A percentile compares a stretch with the other conserved stretches of the same genome.
phyloP scores from a whole-genome alignment of 2,329 filamentous ascomycete genomes.

The Exophiala sp. region DNA sequence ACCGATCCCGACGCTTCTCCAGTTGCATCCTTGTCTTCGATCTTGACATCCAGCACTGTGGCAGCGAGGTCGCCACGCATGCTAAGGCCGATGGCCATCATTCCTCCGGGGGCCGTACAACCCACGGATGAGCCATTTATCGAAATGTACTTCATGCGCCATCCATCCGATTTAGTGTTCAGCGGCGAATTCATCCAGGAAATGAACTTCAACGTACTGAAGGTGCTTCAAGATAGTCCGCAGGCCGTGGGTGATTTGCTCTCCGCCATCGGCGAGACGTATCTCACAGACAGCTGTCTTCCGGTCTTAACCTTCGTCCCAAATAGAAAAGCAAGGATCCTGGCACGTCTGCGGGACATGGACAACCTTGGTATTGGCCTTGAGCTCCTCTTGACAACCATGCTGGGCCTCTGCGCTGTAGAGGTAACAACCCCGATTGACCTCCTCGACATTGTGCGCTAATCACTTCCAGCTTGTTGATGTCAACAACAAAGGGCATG shows the following conservation, averaged over 20 bases:
- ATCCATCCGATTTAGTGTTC: slow-evolving; percentile 32
- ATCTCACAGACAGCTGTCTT: slow-evolving; percentile 23
- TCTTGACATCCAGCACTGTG: too few species aligned
- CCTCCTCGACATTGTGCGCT: not conserved
- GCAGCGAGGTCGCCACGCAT: not conserved
- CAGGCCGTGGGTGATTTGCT: slow-evolving; percentile 30
- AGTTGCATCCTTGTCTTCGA: not conserved
- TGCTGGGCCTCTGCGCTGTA: slow-evolving; percentile 31
- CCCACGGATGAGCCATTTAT: slow-evolving; percentile 30
- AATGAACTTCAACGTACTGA: slow-evolving; percentile 33
- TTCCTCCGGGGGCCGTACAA: slow-evolving; percentile 30
- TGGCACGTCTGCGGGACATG: slow-evolving; percentile 29
- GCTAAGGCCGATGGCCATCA: slow-evolving; percentile 5
- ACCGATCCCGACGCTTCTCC: not conserved
- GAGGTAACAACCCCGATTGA: slow-evolving; percentile 26
- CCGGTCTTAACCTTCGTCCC: slow-evolving; percentile 27
- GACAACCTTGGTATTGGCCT: slow-evolving; percentile 26
- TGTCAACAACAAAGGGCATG: slow-evolving; percentile 27
- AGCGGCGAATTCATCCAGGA: slow-evolving; percentile 32
- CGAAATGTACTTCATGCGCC: slow-evolving; percentile 32
- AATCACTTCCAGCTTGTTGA: slow-evolving; percentile 23
- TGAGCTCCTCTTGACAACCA: slow-evolving; percentile 30
- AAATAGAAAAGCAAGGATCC: slow-evolving; percentile 30
- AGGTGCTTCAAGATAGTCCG: slow-evolving; percentile 32
- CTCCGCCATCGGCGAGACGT: slow-evolving; percentile 32